A percentile compares a stretch with the other conserved stretches of the same genome.
Conservation (phyloP, 768 basidiomycete species). For the Polyporus arcularius region DNA sequence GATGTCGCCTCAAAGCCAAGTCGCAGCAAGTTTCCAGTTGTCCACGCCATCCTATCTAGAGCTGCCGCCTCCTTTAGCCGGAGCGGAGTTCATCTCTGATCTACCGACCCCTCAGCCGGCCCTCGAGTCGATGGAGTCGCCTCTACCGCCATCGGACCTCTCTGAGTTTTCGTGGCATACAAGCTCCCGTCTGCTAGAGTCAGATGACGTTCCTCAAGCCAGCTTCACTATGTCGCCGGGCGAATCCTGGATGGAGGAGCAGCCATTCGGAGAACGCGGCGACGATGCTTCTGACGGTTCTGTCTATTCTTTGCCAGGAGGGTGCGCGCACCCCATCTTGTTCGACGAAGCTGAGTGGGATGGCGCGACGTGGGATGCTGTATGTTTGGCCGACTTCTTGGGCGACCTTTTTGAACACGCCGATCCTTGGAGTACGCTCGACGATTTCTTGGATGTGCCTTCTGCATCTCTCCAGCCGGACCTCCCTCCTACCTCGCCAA, state of each 20-base stretch:
- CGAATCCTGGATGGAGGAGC: not conserved
- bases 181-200: not conserved
- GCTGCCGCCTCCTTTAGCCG: not conserved
- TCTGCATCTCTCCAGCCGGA: not conserved
- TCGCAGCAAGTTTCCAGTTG: not conserved
- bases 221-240: slow-evolving; percentile 9
- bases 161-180: slow-evolving; percentile 1
- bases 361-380: not conserved
- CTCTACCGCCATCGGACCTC: not conserved
- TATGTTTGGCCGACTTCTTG: slow-evolving; percentile 14
- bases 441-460: slow-evolving; percentile 11
- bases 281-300: not conserved
- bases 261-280: not conserved
- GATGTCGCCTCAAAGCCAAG: not conserved
- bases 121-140: not conserved
- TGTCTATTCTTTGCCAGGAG: not conserved
- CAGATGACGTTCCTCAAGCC: slow-evolving; percentile 15
- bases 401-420: slow-evolving; percentile 25
- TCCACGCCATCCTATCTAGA: slow-evolving; percentile 4
- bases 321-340: not conserved
- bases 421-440: slow-evolving; percentile 23
- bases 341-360: too few relatives aligned
- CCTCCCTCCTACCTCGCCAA: too few relatives aligned
- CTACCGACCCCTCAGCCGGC: not conserved
- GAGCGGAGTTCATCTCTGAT: slow-evolving; percentile 6